Percentiles rank a stretch among this genome's conserved stretches.
Conservation (phyloP, 2,329 filamentous ascomycete genomes). For the Neocatenulostroma microsporum region DNA sequence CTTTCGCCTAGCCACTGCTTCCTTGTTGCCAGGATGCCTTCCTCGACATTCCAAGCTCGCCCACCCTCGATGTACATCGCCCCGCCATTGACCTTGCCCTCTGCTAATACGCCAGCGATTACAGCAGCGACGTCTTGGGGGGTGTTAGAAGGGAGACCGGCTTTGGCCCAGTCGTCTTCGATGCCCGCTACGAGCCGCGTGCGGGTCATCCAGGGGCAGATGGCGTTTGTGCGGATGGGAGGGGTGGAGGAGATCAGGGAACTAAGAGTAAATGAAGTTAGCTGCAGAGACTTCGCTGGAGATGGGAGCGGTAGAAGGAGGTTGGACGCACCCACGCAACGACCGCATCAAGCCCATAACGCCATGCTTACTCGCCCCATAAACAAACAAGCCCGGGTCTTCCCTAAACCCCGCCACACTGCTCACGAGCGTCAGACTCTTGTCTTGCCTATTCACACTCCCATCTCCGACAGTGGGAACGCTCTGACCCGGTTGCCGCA, state of each 20-base stretch:
- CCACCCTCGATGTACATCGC: constrained; percentile 39
- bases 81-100: constrained; percentile 32
- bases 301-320: constrained; percentile 11
- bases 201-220: constrained; percentile 40
- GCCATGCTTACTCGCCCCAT: constrained; percentile 45
- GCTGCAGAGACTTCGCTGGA: constrained; percentile 16
- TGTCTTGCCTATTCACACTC: constrained; percentile 27
- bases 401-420: constrained; percentile 45
- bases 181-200: constrained; percentile 33
- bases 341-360: constrained; percentile 44
- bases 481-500: constrained; percentile 32
- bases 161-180: constrained; percentile 30
- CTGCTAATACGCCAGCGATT: constrained; percentile 31
- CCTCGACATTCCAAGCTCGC: constrained; percentile 39
- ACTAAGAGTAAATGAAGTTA: constrained; percentile 26
- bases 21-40: constrained; percentile 35
- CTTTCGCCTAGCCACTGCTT: constrained; percentile 38
- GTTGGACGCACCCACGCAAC: constrained; percentile 29
- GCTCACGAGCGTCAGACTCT: constrained; percentile 38
- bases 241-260: no score
- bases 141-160: constrained; percentile 34
- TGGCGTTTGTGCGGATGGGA: constrained; percentile 36
- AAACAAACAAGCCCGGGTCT: constrained; percentile 41
- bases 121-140: constrained; percentile 35
- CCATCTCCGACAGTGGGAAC: constrained; percentile 24